Evolutionary conservation across 495 filamentous ascomycete species (phyloP), one percentile per base, ranked within the genome.

Genomic region (Aspergillus asperescens): DNA sequence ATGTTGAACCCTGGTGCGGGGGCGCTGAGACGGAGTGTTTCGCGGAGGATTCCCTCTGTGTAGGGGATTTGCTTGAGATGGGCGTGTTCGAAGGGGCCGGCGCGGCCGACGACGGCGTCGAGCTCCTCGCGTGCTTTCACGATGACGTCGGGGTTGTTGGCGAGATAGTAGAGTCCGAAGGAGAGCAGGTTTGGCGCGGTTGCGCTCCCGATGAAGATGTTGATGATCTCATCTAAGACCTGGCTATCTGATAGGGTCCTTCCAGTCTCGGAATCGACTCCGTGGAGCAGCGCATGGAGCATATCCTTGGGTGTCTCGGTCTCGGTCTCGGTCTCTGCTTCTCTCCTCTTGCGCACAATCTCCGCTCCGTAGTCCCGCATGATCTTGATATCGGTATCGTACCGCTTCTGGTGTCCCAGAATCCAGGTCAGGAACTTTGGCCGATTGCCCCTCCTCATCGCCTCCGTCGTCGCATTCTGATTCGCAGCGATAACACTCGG

Each of bases 21-120:
- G 3, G 86, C 79, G 16, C 72, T 75, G 0, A 91, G 67, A 31
- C 89, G 81, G 18, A 92, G 69, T 0, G 87, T 79, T 67, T 95
- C 89, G 7, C 86, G 80, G 29, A 93, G 73, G 45, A 86, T 72
- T 31, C 79, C 85, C 24, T 81, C 75, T 54, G 84, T 67, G 65
- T 88, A 91, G 3, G 73, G 67, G 10, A 91, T 70, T 43, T 81
- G 78, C 16, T 77, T 73, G 50, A 92, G 70, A 60, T 90, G 85
- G 9, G 84, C 65, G 28, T 72, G 59, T 18, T 65, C 57, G 39
- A 77, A 64, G 16, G 43, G 57, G 16, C 60, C 57, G 32, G 58
- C 37, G 9, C n/a, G n/a, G n/a, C 68, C 66, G 37, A 73, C 52
- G 19, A 75, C 57, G 6, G 64, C 48, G 58, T 75, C 74, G 32